phyloP scores from a whole-genome alignment of 2,329 filamentous ascomycete genomes.

The Orbilia oligospora region DNA sequence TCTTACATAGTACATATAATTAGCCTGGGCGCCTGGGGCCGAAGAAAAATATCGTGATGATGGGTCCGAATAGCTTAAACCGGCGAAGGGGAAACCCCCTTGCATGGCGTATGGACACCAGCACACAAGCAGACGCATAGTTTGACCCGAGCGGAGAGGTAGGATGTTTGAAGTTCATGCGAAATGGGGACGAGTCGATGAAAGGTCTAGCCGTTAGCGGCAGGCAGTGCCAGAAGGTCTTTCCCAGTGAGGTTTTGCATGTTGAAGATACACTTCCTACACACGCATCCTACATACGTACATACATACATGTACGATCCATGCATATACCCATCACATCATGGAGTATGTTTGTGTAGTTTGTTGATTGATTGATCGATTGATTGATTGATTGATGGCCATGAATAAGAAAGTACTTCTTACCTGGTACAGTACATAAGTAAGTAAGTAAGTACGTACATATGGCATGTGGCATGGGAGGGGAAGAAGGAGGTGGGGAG shows the following conservation, averaged over 20 bases:
- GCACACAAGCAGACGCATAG: slow-evolving; percentile 47
- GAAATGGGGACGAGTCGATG: slow-evolving; percentile 30
- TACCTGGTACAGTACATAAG: too few species aligned
- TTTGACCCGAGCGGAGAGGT: slow-evolving; percentile 44
- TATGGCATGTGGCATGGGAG: neutral
- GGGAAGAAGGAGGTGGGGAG: neutral
- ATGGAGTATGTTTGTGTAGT: too few species aligned
- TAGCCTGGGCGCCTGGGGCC: slow-evolving; percentile 25
- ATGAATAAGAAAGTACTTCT: too few species aligned
- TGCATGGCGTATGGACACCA: slow-evolving; percentile 30
- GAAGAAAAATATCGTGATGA: slow-evolving; percentile 21
- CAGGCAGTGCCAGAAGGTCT: slow-evolving; percentile 49
- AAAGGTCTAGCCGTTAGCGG: slow-evolving; percentile 51
- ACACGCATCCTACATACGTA: slow-evolving; percentile 13
- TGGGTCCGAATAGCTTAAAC: slow-evolving; percentile 32
- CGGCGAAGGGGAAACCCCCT: slow-evolving; percentile 46
- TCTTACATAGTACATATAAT: neutral
- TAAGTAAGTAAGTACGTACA: too few species aligned
- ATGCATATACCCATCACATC: neutral
- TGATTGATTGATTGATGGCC: too few species aligned
- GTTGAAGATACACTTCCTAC: slow-evolving; percentile 23
- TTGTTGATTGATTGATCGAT: too few species aligned
- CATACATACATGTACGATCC: too few species aligned
- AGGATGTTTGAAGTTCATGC: slow-evolving; percentile 50
- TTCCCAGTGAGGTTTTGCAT: slow-evolving; percentile 13